Evolutionary conservation across 2,329 filamentous ascomycete species (phyloP), one percentile per base, ranked within the genome.

Genomic region (Calonectria pseudoturangicola): DNA sequence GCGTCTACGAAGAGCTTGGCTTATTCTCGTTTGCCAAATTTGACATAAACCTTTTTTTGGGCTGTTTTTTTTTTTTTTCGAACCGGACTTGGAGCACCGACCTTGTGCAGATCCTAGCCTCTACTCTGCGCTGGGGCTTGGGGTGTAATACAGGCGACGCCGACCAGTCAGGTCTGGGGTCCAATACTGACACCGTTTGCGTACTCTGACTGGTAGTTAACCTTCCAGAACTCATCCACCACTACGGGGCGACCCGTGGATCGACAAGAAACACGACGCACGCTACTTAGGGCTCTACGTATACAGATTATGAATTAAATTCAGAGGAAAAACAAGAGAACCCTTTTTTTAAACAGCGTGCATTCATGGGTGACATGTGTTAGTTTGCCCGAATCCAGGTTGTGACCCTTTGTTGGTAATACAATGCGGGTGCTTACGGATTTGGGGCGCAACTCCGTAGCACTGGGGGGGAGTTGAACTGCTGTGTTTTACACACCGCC

Each of bases 401-500:
- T 16, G 30, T 62, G 7, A 28, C 4, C 16, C 12, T 45, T 39
- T 28, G 58, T 63, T 45, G 41, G 21, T 45, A 39, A 13, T 39
- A 25, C 15, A 33, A 33, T 33, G 41, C 50, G 68, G 51, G 58
- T 64, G 65, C 39, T 41, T 47, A 56, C 48, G 66, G 30, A 64
- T 71, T 63, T 28, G 70, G 64, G 48, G 36, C 36, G 56, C 64
- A 68, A 41, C 39, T 63, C 56, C 48, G 64, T n/a, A 25, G 18
- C 30, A 28, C 41, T 54, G 30, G 68, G 16, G 68, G 16, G 25
- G 48, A 21, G 43, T 65, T 58, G 28, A 41, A 45, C 25, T 63
- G 16, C 36, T 54, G 15, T 30, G 28, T 41, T 45, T 45, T 18
- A 43, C 63, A 68, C 68, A 71, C 70, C 64, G 70, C 70, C 70